Percentiles rank a stretch among this genome's conserved stretches.
Evolutionary conservation across 2,329 filamentous ascomycete species (phyloP).

Genomic region (Lachnum nothofagi): DNA sequence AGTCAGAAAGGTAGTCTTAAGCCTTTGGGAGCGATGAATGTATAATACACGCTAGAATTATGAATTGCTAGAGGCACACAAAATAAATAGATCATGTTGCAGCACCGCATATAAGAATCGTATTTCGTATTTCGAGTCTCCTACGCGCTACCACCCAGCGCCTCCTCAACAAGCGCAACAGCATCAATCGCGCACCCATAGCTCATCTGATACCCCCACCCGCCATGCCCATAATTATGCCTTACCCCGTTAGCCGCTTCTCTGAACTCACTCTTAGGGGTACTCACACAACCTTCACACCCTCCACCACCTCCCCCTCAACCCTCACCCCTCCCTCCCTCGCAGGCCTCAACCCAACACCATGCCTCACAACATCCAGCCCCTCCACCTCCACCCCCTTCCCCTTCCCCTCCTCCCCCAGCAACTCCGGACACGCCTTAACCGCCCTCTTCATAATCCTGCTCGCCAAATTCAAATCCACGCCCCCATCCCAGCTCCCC

Average conservation of each 20-base stretch:
- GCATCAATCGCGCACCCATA: constrained; percentile 68
- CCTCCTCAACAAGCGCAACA: constrained; percentile 60
- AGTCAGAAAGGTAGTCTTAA: too few species aligned
- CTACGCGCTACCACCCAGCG: background rate
- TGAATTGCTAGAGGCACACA: background rate
- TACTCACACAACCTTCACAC: constrained; percentile 38
- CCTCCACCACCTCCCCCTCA: constrained; percentile 54
- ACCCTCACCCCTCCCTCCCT: constrained; percentile 56
- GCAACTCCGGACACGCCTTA: constrained; percentile 50
- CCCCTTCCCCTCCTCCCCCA: constrained; percentile 53
- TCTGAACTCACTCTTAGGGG: too few species aligned
- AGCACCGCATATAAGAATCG: background rate
- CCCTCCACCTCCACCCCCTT: constrained; percentile 59
- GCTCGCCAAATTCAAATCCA: constrained; percentile 57
- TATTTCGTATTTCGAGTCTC: background rate
- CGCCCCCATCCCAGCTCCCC: constrained; percentile 57
- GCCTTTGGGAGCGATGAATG: background rate
- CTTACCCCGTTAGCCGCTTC: too few species aligned
- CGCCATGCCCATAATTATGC: constrained; percentile 58
- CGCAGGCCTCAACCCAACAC: constrained; percentile 61
- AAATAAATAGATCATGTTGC: too few species aligned
- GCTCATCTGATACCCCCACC: constrained; percentile 57
- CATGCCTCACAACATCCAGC: constrained; percentile 60
- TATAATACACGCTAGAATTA: background rate
- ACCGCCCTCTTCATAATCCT: constrained; percentile 65